These are phyloP conservation scores for Clathrospora elynae DNA, from an alignment of 2,329 filamentous ascomycete genomes.

Conservation along the genomic window DNA sequence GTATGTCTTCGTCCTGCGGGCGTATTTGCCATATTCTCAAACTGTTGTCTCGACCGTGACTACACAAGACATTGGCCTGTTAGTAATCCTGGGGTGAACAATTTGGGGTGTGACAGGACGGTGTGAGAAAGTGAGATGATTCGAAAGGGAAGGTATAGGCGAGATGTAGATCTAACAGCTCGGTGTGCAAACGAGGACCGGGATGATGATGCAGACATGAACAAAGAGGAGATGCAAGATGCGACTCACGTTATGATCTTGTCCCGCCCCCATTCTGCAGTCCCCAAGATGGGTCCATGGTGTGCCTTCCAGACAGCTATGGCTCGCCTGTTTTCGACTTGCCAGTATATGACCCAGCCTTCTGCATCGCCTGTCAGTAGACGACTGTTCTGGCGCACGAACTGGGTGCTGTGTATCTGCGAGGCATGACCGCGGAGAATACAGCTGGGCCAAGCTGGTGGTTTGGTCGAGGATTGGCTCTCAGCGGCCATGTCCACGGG, in stretches of 20 bases:
- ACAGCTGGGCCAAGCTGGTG: constrained; percentile 64
- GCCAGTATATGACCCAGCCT: constrained; percentile 87
- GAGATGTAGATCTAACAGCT: no score
- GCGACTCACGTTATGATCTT: constrained; percentile 78
- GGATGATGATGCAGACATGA: constrained; percentile 1
- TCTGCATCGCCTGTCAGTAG: constrained; percentile 88
- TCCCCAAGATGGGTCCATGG: constrained; percentile 73
- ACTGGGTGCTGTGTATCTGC: constrained; percentile 76
- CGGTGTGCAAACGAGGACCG: no score
- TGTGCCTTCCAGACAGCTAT: constrained; percentile 88
- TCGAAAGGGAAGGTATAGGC: no score
- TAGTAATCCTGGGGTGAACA: not conserved
- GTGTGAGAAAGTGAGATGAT: no score
- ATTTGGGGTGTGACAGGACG: not conserved
- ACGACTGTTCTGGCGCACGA: constrained; percentile 73
- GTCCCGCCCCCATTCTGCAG: constrained; percentile 72
- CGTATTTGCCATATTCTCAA: constrained; percentile 82
- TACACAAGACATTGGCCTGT: constrained; percentile 47
- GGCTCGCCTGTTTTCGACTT: constrained; percentile 78
- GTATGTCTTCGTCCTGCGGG: constrained; percentile 61
- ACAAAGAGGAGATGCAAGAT: not conserved
- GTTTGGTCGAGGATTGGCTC: constrained; percentile 39
- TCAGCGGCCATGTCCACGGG: constrained; percentile 41
- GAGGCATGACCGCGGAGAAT: constrained; percentile 85
- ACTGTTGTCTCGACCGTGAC: constrained; percentile 88